Percentiles rank a stretch among this genome's conserved stretches.
Conservation (phyloP, 1,139 yeast species). For the Blastobotrys arbuscula region DNA sequence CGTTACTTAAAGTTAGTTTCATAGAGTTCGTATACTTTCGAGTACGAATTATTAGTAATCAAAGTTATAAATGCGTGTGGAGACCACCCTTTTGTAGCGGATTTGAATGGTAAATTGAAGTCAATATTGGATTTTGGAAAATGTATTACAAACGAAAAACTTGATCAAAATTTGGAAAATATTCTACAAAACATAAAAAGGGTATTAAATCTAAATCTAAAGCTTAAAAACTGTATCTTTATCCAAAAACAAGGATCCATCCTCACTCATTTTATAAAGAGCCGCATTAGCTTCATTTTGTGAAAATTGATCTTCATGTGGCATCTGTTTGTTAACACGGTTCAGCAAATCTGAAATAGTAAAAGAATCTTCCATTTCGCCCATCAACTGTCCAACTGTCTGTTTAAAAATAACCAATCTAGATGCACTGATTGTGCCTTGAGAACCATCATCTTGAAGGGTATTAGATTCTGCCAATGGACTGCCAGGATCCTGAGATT, state of each 20-base stretch:
- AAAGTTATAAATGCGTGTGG: too few relatives aligned
- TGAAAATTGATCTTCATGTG: slow-evolving; percentile 34
- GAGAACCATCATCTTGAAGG: background rate
- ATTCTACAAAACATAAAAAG: background rate
- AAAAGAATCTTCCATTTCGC: slow-evolving; percentile 28
- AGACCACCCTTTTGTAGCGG: too few relatives aligned
- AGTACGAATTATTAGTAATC: too few relatives aligned
- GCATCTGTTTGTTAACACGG: slow-evolving; percentile 33
- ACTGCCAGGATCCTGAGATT: slow-evolving; percentile 15
- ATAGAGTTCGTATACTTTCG: too few relatives aligned
- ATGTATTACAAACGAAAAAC: too few relatives aligned
- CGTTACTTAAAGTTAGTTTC: too few relatives aligned
- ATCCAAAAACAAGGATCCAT: slow-evolving; percentile 33
- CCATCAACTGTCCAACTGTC: slow-evolving; percentile 32
- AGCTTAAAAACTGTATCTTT: slow-evolving; percentile 18
- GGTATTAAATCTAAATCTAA: background rate
- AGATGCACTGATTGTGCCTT: slow-evolving; percentile 26
- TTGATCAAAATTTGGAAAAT: too few relatives aligned
- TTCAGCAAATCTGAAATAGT: slow-evolving; percentile 26
- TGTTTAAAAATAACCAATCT: slow-evolving; percentile 30
- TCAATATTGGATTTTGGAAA: too few relatives aligned
- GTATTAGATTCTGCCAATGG: slow-evolving; percentile 18
- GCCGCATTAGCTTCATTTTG: slow-evolving; percentile 36
- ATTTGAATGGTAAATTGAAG: too few relatives aligned
- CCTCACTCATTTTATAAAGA: slow-evolving; percentile 32